Percentiles rank a stretch among this genome's conserved stretches.
phyloP scores from a whole-genome alignment of 2,329 filamentous ascomycete species.

The Diplodia intermedia region DNA sequence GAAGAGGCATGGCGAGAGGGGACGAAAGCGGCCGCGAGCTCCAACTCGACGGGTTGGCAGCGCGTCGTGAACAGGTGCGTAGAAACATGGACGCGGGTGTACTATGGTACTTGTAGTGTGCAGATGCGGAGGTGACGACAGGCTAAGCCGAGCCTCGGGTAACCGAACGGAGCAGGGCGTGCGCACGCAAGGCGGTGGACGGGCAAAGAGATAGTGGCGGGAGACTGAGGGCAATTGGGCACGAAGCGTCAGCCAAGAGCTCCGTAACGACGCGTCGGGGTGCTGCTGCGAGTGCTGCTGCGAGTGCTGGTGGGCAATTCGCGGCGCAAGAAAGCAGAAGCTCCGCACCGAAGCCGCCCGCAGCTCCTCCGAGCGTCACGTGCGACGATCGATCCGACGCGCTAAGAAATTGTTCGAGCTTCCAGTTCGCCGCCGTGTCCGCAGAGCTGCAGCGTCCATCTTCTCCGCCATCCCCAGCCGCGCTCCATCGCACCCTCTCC shows the following conservation, averaged over 20 bases:
- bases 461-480: constrained; percentile 39
- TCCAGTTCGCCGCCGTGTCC: constrained; percentile 21
- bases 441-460: constrained; percentile 24
- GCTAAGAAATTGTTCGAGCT: constrained; percentile 41
- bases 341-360: constrained; percentile 13
- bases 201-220: not conserved
- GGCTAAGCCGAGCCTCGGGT: constrained; percentile 48
- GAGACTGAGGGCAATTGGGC: constrained; percentile 10
- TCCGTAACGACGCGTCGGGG: constrained; percentile 13
- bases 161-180: constrained; percentile 36
- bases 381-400: constrained; percentile 31
- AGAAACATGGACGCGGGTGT: constrained; percentile 52
- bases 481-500: constrained; percentile 38
- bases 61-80: constrained; percentile 49
- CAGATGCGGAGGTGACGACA: constrained; percentile 27
- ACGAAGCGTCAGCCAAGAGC: constrained; percentile 33
- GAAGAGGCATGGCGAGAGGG: constrained; percentile 72
- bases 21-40: constrained; percentile 40
- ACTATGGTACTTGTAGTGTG: constrained; percentile 28
- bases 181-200: not conserved
- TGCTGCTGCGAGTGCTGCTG: not conserved
- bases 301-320: not conserved
- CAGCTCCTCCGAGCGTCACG: constrained; percentile 24
- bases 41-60: constrained; percentile 50
- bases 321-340: constrained; percentile 1